Evolutionary conservation across 257 asterid species (phyloP).

Genomic region (Solanum appendiculatum): DNA sequence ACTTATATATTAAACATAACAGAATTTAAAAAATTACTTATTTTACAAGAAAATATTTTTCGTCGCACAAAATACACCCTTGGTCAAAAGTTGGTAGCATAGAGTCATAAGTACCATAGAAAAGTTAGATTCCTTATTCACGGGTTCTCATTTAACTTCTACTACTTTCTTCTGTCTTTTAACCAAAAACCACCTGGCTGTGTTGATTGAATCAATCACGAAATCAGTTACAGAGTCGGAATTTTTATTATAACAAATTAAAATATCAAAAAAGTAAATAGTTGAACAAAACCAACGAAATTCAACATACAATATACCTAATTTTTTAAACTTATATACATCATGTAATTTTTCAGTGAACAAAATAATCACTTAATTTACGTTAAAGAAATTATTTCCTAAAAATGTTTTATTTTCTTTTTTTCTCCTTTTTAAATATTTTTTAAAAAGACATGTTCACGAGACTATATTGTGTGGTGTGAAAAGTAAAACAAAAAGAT

Average conservation of each 20-base stretch:
- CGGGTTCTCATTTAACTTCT: neutral
- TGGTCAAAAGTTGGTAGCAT: neutral
- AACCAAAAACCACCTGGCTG: neutral
- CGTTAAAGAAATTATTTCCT: neutral
- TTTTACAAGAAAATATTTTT: neutral
- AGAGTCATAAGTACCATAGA: neutral
- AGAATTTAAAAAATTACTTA: too few species aligned
- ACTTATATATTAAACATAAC: neutral
- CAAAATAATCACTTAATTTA: too few species aligned
- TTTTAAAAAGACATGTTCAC: neutral
- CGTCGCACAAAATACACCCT: too few species aligned
- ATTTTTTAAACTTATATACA: too few species aligned
- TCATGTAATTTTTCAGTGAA: too few species aligned
- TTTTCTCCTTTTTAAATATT: neutral
- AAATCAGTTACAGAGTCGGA: neutral
- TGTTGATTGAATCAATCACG: neutral
- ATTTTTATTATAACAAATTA: neutral
- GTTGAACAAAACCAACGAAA: neutral
- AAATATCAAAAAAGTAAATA: too few species aligned
- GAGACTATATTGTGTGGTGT: neutral
- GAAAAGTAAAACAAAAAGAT: neutral
- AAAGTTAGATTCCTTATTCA: neutral
- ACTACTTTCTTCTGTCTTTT: neutral
- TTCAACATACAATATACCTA: neutral
- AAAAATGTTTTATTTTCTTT: too few species aligned